phyloP scores from a whole-genome alignment of 2,329 filamentous ascomycete genomes.

The Didymosphaeria variabile region DNA sequence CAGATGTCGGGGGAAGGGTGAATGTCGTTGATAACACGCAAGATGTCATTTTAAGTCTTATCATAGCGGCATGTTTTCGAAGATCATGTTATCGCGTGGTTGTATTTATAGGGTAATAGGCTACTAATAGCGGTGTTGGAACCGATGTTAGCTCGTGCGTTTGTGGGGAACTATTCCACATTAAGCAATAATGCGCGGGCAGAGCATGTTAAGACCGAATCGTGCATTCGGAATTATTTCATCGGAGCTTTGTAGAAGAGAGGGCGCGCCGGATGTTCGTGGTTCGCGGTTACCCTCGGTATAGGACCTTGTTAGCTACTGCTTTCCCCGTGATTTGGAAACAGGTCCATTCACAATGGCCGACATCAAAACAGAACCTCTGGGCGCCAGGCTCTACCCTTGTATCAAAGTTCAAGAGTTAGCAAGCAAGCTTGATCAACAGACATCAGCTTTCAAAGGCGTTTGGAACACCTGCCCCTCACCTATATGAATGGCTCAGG shows the following conservation, averaged over 20 bases:
- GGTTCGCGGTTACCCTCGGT: not conserved
- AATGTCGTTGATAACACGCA: not conserved
- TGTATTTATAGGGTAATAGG: not conserved
- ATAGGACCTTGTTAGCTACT: not conserved
- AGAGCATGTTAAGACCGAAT: not conserved
- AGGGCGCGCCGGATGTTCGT: not conserved
- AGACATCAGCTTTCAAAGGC: no score
- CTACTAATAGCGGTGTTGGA: conserved; percentile 1
- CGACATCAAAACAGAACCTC: no score
- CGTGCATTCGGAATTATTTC: not conserved
- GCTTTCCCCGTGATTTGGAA: not conserved
- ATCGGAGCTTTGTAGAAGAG: not conserved
- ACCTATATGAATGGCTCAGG: no score
- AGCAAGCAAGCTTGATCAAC: no score
- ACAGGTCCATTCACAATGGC: not conserved
- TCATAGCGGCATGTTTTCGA: not conserved
- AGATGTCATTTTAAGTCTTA: not conserved
- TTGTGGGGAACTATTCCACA: not conserved
- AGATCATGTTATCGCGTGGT: no score
- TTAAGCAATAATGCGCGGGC: not conserved
- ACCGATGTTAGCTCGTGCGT: not conserved
- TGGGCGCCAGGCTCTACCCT: no score
- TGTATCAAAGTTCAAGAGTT: no score
- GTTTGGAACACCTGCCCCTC: no score
- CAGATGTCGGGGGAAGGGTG: not conserved